Base-by-base conservation (phyloP, 768 basidiomycete species). In the Amanita thiersii region DNA sequence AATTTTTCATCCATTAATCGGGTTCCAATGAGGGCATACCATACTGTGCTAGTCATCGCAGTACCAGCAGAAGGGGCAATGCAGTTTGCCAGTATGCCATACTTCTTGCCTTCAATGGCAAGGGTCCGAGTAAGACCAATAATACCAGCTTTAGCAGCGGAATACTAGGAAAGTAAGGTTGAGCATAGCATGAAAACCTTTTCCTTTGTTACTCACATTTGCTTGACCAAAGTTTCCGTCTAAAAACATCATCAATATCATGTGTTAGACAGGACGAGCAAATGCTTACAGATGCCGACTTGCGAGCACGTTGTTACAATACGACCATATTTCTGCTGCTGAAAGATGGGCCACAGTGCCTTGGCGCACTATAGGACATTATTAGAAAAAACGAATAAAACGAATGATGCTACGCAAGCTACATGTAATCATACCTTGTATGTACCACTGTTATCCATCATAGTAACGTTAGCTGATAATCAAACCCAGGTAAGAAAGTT, bases 181-280 rank as follows among this genome's bases (percentile, higher is more conserved):
- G 26, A 50, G 42, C 24, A 52, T 21, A 26, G 39, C 23, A 20
- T 15, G 14, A 11, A 21, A 2, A 37, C 25, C 49, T 34, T 9
- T 23, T 6, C 23, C n/a, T 15, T 5, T 35, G 21, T 18, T 29
- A 39, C 73, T 47, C 49, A 80, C 83, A 55, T 94, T 96, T 24
- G 88, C 85, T 60, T 97, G 92, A 17, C 94, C 93, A 56, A 93
- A 90, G 65, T 96, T 91, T 4, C 92, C 92, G 53, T 92, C 90
- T 93, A 44, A 26, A 26, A 40, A 34, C 19, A 23, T 42, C 44
- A 15, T 21, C 20, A 37, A 31, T 37, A 36, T 12, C 9, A 3
- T 40, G 26, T 31, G 5, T 14, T 18, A 14, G 7, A 21, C 1
- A 11, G n/a, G n/a, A 38, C 15, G 18, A 26, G 37, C 21, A 10